Evolutionary conservation across 2,329 filamentous ascomycete species (phyloP).

Genomic region (Hymenotorrendiella dingleyae): DNA sequence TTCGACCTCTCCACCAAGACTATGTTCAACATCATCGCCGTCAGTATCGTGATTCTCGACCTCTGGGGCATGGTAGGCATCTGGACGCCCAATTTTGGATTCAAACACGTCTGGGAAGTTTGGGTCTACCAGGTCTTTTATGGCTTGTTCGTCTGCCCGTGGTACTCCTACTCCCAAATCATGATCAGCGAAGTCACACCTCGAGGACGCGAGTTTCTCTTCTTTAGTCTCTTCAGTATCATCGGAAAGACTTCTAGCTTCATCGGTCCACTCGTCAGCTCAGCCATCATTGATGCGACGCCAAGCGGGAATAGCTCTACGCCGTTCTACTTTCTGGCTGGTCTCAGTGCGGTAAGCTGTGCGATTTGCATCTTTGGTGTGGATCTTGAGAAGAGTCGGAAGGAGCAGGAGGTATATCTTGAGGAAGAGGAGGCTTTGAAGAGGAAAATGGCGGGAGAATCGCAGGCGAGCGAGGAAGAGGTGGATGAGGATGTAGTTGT

Average conservation of each 20-base stretch:
- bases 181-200: conserved; percentile 67
- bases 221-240: conserved; percentile 64
- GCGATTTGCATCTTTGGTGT: conserved; percentile 47
- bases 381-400: conserved; percentile 54
- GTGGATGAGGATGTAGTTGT: not conserved
- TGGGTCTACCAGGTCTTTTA: conserved; percentile 50
- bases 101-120: conserved; percentile 41
- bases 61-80: conserved; percentile 43
- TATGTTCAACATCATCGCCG: conserved; percentile 61
- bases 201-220: conserved; percentile 58
- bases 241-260: conserved; percentile 64
- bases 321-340: conserved; percentile 63
- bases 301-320: conserved; percentile 48
- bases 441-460: conserved; percentile 17
- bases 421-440: conserved; percentile 20
- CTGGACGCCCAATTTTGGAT: conserved; percentile 40
- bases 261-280: conserved; percentile 63
- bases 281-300: conserved; percentile 60
- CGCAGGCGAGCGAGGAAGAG: conserved; percentile 9
- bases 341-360: conserved; percentile 49
- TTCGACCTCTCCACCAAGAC: conserved; percentile 56
- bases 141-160: conserved; percentile 61
- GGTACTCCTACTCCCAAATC: conserved; percentile 66
- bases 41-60: conserved; percentile 55
- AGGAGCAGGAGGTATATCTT: conserved; percentile 53